phyloP scores from a whole-genome alignment of 306 rosid species.

The Albizia julibrissin region DNA sequence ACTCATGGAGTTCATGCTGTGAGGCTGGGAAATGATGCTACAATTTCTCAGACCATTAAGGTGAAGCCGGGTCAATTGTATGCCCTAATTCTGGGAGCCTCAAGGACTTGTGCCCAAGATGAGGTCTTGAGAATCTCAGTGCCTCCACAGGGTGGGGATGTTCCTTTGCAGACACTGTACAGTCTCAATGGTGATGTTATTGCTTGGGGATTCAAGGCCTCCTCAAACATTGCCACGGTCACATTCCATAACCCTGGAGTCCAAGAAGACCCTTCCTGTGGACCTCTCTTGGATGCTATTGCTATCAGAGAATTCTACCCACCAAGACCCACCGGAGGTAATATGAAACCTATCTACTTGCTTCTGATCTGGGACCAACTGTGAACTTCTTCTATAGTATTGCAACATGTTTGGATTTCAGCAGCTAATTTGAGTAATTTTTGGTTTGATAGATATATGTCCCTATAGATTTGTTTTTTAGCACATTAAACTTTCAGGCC shows the following conservation, averaged over 20 bases:
- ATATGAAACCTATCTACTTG: conserved; percentile 18
- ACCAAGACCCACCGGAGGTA: conserved; percentile 75
- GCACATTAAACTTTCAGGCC: neutral
- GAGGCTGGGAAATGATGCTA: conserved; percentile 91
- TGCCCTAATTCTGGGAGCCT: conserved; percentile 86
- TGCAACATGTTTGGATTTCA: conserved; percentile 5
- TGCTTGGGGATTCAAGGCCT: conserved; percentile 78
- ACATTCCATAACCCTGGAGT: conserved; percentile 90
- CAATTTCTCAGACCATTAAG: conserved; percentile 75
- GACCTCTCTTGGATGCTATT: conserved; percentile 92
- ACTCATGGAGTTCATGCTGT: conserved; percentile 90
- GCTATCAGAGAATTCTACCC: conserved; percentile 83
- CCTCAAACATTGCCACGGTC: conserved; percentile 47
- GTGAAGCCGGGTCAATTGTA: conserved; percentile 65
- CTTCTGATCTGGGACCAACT: neutral
- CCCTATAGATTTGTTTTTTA: conserved; percentile 17
- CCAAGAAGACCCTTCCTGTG: conserved; percentile 91
- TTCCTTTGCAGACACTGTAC: conserved; percentile 87
- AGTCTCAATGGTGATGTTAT: conserved; percentile 79
- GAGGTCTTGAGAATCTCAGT: conserved; percentile 82
- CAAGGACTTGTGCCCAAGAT: conserved; percentile 97
- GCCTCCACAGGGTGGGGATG: conserved; percentile 74
- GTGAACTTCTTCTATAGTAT: neutral
- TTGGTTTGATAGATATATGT: neutral
- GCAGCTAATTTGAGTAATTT: neutral